Evolutionary conservation across 495 filamentous ascomycete genomes (phyloP).

Genomic region (Penicillium flavigenum): DNA sequence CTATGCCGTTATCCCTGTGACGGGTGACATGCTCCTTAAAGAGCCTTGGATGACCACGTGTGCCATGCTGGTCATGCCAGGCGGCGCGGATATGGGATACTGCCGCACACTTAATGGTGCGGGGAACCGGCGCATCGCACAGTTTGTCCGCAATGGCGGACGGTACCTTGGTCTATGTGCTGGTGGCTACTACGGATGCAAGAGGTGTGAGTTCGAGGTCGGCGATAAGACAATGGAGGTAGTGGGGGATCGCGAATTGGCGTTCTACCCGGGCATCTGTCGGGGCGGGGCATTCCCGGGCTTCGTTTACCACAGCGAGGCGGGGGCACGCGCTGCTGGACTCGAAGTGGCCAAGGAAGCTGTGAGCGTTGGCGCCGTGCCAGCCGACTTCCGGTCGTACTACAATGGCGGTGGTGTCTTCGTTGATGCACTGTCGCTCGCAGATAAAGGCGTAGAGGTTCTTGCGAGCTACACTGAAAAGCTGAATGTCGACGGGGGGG

Average conservation of each 20-base stretch:
- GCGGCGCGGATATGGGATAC: conserved; percentile 92
- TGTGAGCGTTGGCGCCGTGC: conserved; percentile 55
- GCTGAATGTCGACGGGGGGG: conserved; percentile 74
- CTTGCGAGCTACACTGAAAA: conserved; percentile 77
- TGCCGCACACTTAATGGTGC: conserved; percentile 83
- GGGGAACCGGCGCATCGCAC: conserved; percentile 78
- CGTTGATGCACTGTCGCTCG: conserved; percentile 67
- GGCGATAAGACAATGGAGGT: conserved; percentile 81
- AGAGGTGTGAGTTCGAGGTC: conserved; percentile 85
- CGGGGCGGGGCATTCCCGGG: conserved; percentile 85
- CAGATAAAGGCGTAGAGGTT: conserved; percentile 68
- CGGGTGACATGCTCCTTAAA: conserved; percentile 73
- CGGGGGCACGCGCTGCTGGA: conserved; percentile 71
- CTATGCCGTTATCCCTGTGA: conserved; percentile 88
- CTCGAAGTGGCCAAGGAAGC: conserved; percentile 63
- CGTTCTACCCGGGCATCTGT: conserved; percentile 84
- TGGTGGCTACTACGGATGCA: conserved; percentile 85
- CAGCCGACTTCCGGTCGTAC: conserved; percentile 70
- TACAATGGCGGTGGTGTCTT: conserved; percentile 98
- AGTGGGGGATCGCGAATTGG: conserved; percentile 79
- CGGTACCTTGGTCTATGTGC: conserved; percentile 89
- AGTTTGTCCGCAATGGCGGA: conserved; percentile 85
- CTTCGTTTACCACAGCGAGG: conserved; percentile 89
- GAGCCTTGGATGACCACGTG: conserved; percentile 91
- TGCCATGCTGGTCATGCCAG: conserved; percentile 86